Conservation (phyloP, 495 filamentous ascomycete genomes). For the Parathielavia appendiculata region DNA sequence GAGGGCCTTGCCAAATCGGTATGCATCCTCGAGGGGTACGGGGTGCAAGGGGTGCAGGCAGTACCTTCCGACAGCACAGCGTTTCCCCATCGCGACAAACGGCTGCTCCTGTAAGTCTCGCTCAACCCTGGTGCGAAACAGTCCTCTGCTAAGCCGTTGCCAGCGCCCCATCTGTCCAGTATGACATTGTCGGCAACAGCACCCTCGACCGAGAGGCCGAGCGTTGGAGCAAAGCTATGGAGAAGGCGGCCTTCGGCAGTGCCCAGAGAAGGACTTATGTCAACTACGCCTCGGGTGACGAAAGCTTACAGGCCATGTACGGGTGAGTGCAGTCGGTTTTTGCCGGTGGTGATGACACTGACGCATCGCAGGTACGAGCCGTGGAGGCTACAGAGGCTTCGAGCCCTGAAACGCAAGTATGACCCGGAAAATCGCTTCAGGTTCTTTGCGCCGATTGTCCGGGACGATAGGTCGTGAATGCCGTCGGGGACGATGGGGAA, state of each 20-base stretch:
- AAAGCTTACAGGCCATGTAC: constrained; percentile 39
- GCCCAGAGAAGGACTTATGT: constrained; percentile 34
- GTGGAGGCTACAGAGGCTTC: constrained; percentile 45
- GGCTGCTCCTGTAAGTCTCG: constrained; percentile 34
- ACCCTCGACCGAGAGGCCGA: constrained; percentile 1
- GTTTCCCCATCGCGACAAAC: constrained; percentile 39
- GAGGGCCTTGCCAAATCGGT: constrained; percentile 34
- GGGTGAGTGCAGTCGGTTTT: constrained; percentile 34
- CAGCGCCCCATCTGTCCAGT: not conserved
- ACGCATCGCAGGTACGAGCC: constrained; percentile 37
- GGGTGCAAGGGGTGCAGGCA: constrained; percentile 39
- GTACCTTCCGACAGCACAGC: constrained; percentile 38
- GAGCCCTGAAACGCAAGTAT: constrained; percentile 48
- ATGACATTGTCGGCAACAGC: not conserved
- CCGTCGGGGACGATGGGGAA: too few species aligned
- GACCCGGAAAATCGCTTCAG: constrained; percentile 50
- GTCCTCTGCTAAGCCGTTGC: not conserved
- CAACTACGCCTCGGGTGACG: constrained; percentile 46
- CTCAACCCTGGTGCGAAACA: not conserved
- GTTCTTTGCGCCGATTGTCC: constrained; percentile 44
- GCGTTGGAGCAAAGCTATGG: not conserved
- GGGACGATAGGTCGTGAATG: not conserved
- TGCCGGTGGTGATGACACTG: constrained; percentile 19
- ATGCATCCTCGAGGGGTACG: constrained; percentile 52
- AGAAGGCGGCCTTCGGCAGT: not conserved